Conservation (phyloP, 2,329 filamentous ascomycete species). For the Sporothrix globosa region DNA sequence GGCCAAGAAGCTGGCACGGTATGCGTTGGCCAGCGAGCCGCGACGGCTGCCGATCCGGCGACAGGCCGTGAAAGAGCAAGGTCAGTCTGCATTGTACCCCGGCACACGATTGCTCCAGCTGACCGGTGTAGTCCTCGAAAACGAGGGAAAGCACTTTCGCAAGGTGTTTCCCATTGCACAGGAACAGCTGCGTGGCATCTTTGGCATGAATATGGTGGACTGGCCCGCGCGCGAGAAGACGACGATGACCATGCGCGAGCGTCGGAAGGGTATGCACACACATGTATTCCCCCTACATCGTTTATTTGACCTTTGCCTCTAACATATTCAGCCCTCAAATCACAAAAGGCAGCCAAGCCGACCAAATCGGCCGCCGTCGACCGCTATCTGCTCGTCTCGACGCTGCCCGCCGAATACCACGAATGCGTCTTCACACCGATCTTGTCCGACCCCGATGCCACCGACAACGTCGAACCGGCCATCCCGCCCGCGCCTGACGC, state of each 20-base stretch:
- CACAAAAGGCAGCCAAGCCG: conserved; percentile 46
- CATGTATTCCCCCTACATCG: neutral
- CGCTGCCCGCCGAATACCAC: conserved; percentile 69
- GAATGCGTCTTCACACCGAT: conserved; percentile 41
- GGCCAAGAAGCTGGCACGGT: conserved; percentile 69
- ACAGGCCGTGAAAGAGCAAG: conserved; percentile 66
- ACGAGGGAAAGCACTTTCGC: conserved; percentile 71
- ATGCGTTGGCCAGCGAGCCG: conserved; percentile 68
- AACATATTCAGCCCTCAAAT: conserved; percentile 8
- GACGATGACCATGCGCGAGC: conserved; percentile 68
- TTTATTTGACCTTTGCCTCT: neutral
- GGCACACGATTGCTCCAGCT: neutral
- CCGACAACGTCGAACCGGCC: conserved; percentile 62
- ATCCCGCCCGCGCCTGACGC: conserved; percentile 69
- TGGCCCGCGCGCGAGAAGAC: conserved; percentile 80
- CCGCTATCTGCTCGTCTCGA: conserved; percentile 76
- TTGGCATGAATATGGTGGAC: conserved; percentile 93
- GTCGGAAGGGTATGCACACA: conserved; percentile 63
- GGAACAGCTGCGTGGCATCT: conserved; percentile 66
- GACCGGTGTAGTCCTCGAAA: conserved; percentile 64
- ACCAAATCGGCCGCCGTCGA: conserved; percentile 60
- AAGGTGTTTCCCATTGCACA: conserved; percentile 78
- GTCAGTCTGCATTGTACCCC: conserved; percentile 44
- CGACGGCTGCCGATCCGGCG: conserved; percentile 62
- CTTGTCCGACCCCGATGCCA: conserved; percentile 60